Base-by-base conservation (phyloP, 225 moss, liverwort and hornwort species). In the Marchantia paleacea region DNA sequence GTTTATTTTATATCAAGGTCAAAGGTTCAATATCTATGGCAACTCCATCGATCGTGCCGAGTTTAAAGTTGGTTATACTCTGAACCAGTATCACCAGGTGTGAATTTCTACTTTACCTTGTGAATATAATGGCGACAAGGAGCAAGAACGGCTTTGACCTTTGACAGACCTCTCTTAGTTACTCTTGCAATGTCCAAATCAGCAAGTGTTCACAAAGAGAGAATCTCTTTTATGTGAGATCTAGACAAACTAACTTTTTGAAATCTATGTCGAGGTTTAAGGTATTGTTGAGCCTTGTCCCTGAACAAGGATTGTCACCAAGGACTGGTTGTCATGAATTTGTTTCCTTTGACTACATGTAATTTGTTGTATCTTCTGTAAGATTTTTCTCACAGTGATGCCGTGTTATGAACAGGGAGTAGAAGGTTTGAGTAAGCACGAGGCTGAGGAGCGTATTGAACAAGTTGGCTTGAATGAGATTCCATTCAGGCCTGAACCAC, bases 401-500 rank as follows among this genome's bases (percentile, higher is more conserved):
- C 11, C 24, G 12, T 78, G 8, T 47, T 13, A 0, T 14, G 62
- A 55, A 60, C 86, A 94, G 92, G 88, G 75, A 49, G 76, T 80
- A 67, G 71, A 79, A 55, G 94, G 94, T 28, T 88, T 94, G 63
- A 85, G 84, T 47, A 72, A 81, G 60, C 72, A 85, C 72, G 91
- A 92, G 81, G 90, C 90, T 14, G 85, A 91, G 78, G 75, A 81
- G 63, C 91, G 92, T 75, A 78, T 89, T 72, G 94, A 94, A 80
- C 87, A 78, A 55, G 83, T 90, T 64, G 94, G 94, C 28, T 69
- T 82, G 80, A 92, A 94, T 85, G 88, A 94, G 80, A 94, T 92
- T 78, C 92, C 92, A 61, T 94, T 94, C 84, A 92, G 87, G 79
- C 90, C 94, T 72, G 92, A 92, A 73, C 84, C 89, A 2, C 70